Conservation (phyloP, 2,329 filamentous ascomycete species). For the Pestalotiopsis sp. region DNA sequence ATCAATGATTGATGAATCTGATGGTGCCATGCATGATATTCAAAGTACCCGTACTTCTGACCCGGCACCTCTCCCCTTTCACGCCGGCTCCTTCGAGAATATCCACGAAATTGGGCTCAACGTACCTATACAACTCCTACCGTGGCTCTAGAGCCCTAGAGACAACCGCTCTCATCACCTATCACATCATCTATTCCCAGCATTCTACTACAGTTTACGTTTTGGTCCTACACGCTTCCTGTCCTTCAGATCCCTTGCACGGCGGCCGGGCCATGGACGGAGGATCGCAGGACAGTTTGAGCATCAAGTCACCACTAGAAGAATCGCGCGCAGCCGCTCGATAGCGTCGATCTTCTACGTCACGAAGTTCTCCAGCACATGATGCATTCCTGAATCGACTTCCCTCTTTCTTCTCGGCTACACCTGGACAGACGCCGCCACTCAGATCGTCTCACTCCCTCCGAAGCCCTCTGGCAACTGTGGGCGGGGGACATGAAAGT, state of each 20-base stretch:
- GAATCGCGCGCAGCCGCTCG: conserved; percentile 17
- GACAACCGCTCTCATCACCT: neutral
- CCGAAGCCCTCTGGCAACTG: conserved; percentile 14
- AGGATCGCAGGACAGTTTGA: conserved; percentile 16
- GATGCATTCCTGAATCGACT: conserved; percentile 16
- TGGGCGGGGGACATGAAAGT: conserved; percentile 13
- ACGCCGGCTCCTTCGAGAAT: conserved; percentile 4
- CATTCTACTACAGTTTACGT: neutral
- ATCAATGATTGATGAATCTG: neutral
- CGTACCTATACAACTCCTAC: neutral
- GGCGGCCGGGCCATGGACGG: conserved; percentile 13
- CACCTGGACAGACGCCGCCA: neutral
- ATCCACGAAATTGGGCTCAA: neutral
- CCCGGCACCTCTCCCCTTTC: neutral
- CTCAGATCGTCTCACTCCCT: neutral
- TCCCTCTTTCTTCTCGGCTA: neutral
- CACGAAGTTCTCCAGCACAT: conserved; percentile 25
- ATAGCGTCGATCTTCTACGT: conserved; percentile 19
- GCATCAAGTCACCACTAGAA: conserved; percentile 16
- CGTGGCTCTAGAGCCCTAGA: neutral
- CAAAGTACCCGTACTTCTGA: neutral
- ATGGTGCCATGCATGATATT: neutral
- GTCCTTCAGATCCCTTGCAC: neutral
- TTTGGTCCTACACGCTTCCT: neutral
- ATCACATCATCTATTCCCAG: neutral